phyloP scores from a whole-genome alignment of 192 early-diverging fungal species.

The Podila clonocystis region DNA sequence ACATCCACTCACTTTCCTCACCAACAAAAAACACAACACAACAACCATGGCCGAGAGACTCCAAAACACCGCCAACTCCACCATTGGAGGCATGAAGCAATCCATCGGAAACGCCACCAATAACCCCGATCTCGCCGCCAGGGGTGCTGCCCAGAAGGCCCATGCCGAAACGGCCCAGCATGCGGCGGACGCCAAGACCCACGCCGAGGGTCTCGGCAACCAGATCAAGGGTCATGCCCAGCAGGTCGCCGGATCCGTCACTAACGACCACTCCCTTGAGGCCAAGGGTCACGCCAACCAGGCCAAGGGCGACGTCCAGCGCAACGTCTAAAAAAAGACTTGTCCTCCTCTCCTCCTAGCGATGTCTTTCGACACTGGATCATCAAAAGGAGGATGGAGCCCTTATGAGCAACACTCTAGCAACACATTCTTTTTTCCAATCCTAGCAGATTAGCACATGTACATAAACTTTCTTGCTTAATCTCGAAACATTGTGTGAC shows the following conservation, averaged over 20 bases:
- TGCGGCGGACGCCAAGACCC: neutral
- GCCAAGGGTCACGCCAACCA: neutral
- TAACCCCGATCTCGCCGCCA: neutral
- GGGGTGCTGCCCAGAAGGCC: neutral
- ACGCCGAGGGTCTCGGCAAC: conserved; percentile 5
- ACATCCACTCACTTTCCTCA: too few relatives aligned
- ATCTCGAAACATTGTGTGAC: too few relatives aligned
- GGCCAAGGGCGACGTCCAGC: conserved; percentile 1
- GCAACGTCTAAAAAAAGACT: neutral
- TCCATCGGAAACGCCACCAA: neutral
- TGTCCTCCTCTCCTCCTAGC: neutral
- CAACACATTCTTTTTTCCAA: too few relatives aligned
- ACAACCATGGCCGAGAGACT: neutral
- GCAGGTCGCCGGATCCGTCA: neutral
- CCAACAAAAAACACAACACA: neutral
- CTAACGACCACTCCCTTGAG: neutral
- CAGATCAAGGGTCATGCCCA: neutral
- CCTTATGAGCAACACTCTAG: too few relatives aligned
- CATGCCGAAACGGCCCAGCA: neutral
- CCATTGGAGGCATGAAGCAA: neutral
- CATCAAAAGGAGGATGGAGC: too few relatives aligned
- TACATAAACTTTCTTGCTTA: too few relatives aligned
- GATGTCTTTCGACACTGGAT: too few relatives aligned
- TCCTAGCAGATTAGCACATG: too few relatives aligned
- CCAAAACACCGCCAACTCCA: neutral